phyloP scores from a whole-genome alignment of 2,329 filamentous ascomycete species.

The Penicillium sp. region DNA sequence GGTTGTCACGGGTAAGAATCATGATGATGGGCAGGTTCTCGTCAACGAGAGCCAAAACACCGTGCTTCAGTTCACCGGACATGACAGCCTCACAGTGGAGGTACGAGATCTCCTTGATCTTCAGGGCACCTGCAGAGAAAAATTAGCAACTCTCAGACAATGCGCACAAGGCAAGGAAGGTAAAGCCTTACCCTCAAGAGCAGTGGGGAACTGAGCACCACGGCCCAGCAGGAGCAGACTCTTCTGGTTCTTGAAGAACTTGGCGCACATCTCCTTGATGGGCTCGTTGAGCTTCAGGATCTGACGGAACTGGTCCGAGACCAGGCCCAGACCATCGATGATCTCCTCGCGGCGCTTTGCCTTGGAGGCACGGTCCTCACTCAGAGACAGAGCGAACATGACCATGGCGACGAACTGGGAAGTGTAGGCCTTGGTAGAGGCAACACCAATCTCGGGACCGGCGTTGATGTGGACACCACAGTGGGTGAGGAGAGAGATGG shows the following conservation, averaged over 20 bases:
- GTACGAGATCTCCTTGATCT: constrained; percentile 99
- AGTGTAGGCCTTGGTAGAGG: constrained; percentile 98
- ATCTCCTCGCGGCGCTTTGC: constrained; percentile 89
- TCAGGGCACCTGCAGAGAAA: constrained; percentile 68
- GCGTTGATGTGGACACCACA: constrained; percentile 99
- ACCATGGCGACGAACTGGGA: constrained; percentile 99
- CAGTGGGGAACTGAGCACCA: constrained; percentile 92
- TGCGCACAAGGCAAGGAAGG: background rate
- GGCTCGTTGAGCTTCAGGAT: constrained; percentile 88
- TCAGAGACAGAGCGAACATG: constrained; percentile 97
- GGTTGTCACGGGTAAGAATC: constrained; percentile 93
- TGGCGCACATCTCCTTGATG: constrained; percentile 92
- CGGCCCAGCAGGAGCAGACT: constrained; percentile 88
- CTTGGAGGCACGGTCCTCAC: constrained; percentile 96
- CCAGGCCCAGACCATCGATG: constrained; percentile 84
- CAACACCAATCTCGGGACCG: constrained; percentile 97
- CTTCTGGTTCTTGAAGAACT: constrained; percentile 96
- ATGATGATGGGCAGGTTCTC: constrained; percentile 99
- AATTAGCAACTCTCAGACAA: constrained; percentile 10
- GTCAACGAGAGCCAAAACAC: constrained; percentile 93
- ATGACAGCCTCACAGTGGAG: constrained; percentile 99
- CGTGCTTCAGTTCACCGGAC: constrained; percentile 99
- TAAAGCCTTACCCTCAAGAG: constrained; percentile 70
- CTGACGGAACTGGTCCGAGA: constrained; percentile 89
- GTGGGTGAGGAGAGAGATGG: constrained; percentile 97